Evolutionary conservation across 345 rosid species (phyloP).

Genomic region (Eucalyptus tenuipes): DNA sequence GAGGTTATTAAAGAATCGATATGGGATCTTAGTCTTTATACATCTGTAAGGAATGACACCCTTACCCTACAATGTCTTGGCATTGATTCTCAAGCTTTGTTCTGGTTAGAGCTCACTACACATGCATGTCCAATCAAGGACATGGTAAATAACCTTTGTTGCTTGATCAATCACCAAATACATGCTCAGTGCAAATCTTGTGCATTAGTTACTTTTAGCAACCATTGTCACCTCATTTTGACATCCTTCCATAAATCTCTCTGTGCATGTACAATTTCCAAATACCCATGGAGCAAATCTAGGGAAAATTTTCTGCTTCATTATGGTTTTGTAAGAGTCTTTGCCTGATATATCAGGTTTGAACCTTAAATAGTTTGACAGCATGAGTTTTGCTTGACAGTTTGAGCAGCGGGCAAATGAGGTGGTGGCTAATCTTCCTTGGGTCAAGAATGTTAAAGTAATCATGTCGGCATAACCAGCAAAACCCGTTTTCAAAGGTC

Average conservation of each 20-base stretch:
- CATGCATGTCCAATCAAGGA: slow-evolving; percentile 99
- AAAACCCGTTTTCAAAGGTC: slow-evolving; percentile 52
- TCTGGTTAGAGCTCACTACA: no score
- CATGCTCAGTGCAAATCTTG: neutral
- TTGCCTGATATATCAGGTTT: neutral
- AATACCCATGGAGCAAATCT: neutral
- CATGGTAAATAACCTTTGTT: slow-evolving; percentile 43
- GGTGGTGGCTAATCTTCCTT: slow-evolving; percentile 58
- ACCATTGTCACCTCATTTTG: neutral
- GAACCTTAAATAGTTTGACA: neutral
- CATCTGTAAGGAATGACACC: neutral
- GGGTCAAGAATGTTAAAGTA: slow-evolving; percentile 76
- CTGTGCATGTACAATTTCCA: neutral
- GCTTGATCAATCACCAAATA: neutral
- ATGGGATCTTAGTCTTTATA: neutral
- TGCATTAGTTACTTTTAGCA: neutral
- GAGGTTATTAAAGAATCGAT: slow-evolving; percentile 28
- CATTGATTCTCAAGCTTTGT: no score
- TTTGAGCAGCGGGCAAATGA: slow-evolving; percentile 81
- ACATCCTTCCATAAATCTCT: neutral
- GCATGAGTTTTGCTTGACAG: slow-evolving; percentile 18
- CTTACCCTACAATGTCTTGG: no score
- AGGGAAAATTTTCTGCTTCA: neutral
- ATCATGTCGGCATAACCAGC: slow-evolving; percentile 96
- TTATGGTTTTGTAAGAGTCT: neutral